Base-by-base conservation (phyloP, 352 stramenopile species). In the Phytophthora colocasiae region DNA sequence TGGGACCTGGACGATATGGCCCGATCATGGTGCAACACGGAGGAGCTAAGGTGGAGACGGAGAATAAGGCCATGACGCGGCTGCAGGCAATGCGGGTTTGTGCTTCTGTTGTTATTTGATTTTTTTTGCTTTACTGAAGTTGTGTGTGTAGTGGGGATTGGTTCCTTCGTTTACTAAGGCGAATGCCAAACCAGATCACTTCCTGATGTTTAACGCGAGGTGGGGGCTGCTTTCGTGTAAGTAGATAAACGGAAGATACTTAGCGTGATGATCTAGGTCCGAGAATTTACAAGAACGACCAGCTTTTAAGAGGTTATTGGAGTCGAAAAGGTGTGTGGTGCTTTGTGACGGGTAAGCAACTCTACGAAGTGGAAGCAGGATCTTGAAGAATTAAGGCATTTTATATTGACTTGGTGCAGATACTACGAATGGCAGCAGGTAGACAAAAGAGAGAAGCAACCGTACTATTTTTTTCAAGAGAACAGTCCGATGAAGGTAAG, bases 381-480 rank as follows among this genome's bases (percentile, higher is more conserved):
- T 1, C 39, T 15, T 44, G 40, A 58, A 45, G 17, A 22, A 4
- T 11, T 63, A n/a, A 47, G n/a, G 8, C 8, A 14, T 22, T n/a
- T 38, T 22, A 15, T 55, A 19, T 11, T 19, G 11, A 11, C 6
- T 2, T 66, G 34, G 27, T 19, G 8, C 24, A 90, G 81, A 7
- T 97, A 97, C 64, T 98, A 96, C 61, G 92, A 98, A 58, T 98
- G 92, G 92, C 87, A 95, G 36, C 85, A 95, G 62, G 69, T 97
- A 12, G 74, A 87, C 60, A 96, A 93, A 71, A 78, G 78, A 15
- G 84, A 93, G 52, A 97, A 96, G 63, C 92, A 98, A 56, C 92
- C 92, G 29, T 97, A 96, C 76, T 98, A 97, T 51, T 84, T 96
- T 48, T 81, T 91, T 36, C 78, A 73, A 31, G 72, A 79, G 2